phyloP scores from a whole-genome alignment of 352 stramenopile genomes.

The Globisporangium cylindrosporum region DNA sequence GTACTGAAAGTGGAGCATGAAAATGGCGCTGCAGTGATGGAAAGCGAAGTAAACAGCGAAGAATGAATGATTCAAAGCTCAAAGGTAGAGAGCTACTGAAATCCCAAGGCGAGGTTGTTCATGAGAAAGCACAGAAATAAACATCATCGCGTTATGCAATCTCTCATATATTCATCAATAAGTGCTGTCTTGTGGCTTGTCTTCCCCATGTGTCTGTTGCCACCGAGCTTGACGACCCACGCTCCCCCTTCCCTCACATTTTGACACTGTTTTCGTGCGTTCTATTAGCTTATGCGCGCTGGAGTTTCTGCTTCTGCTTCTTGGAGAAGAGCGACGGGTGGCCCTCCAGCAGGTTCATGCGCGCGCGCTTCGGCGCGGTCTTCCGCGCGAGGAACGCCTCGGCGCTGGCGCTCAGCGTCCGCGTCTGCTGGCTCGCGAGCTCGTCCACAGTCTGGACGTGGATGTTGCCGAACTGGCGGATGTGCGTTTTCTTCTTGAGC shows the following conservation, averaged over 20 bases:
- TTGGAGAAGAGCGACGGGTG: constrained; percentile 70
- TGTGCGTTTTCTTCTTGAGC: constrained; percentile 59
- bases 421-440: constrained; percentile 39
- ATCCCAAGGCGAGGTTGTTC: neutral
- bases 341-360: constrained; percentile 70
- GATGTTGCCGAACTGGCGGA: constrained; percentile 71
- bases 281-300: constrained; percentile 14
- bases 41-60: neutral
- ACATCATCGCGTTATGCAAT: neutral
- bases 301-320: constrained; percentile 53
- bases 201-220: neutral
- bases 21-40: neutral
- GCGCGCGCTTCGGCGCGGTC: constrained; percentile 42
- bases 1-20: neutral
- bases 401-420: constrained; percentile 41
- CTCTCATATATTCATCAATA: neutral
- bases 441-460: constrained; percentile 66
- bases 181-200: neutral
- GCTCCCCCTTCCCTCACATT: neutral
- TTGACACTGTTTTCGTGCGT: neutral
- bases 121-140: neutral
- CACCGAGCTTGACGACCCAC: neutral
- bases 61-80: neutral
- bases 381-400: constrained; percentile 52
- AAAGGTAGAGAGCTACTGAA: neutral